Evolutionary conservation across 108 stramenopile genomes (phyloP).

Genomic region (Cylindrotheca closterium): DNA sequence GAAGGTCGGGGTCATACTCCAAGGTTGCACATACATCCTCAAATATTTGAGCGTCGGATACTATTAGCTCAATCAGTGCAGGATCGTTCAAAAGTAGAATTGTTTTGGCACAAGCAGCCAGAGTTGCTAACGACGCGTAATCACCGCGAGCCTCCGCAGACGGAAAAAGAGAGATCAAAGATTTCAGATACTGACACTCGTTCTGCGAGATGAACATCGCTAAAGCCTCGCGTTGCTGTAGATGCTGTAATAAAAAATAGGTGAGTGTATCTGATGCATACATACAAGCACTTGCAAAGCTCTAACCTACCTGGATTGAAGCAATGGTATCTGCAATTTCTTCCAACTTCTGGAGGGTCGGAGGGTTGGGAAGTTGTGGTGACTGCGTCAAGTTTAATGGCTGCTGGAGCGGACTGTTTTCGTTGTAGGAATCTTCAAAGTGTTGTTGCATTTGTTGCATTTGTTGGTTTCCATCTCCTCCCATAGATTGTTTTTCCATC

Average conservation of each 20-base stretch:
- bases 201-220: slow-evolving; percentile 65
- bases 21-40: slow-evolving; percentile 68
- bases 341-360: slow-evolving; percentile 61
- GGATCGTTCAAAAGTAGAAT: slow-evolving; percentile 87
- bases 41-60: slow-evolving; percentile 62
- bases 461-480: slow-evolving; percentile 1
- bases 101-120: slow-evolving; percentile 77
- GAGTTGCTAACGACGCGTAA: slow-evolving; percentile 52
- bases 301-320: slow-evolving; percentile 32
- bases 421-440: slow-evolving; percentile 28
- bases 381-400: slow-evolving; percentile 4
- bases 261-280: background rate
- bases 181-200: slow-evolving; percentile 76
- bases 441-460: no score
- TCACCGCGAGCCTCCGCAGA: slow-evolving; percentile 51
- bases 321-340: slow-evolving; percentile 70
- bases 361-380: slow-evolving; percentile 73
- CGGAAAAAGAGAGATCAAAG: slow-evolving; percentile 63
- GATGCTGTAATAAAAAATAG: slow-evolving; percentile 22
- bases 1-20: slow-evolving; percentile 84
- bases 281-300: background rate
- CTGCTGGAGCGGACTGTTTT: slow-evolving; percentile 2
- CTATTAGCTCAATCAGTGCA: slow-evolving; percentile 79
- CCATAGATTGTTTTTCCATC: slow-evolving; percentile 2
- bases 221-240: slow-evolving; percentile 75